Percentiles rank a stretch among this genome's conserved stretches.
Conservation (phyloP, 768 basidiomycete species). For the Brasilioporus rufonigricans region DNA sequence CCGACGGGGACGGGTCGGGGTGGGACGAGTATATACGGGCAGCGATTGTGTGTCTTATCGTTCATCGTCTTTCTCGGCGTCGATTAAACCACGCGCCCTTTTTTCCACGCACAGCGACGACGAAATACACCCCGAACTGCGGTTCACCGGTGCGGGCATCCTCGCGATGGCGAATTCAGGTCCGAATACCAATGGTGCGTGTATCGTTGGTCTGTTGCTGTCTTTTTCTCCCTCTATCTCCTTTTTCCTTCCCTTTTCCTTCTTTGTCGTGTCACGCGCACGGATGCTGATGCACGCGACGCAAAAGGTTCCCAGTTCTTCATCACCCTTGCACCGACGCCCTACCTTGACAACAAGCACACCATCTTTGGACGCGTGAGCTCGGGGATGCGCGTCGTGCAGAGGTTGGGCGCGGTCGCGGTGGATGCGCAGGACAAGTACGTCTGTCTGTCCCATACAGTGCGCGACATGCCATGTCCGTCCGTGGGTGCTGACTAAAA, state of each 20-base stretch:
- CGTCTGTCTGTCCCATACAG: not conserved
- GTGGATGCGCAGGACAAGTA: slow-evolving; percentile 81
- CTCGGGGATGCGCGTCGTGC: slow-evolving; percentile 89
- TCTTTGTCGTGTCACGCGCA: too few relatives aligned
- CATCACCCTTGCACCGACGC: slow-evolving; percentile 79
- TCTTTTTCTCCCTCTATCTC: not conserved
- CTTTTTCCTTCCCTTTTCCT: too few relatives aligned
- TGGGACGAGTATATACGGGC: slow-evolving; percentile 85
- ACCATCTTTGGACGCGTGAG: slow-evolving; percentile 90
- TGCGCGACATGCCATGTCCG: not conserved
- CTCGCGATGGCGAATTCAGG: slow-evolving; percentile 98
- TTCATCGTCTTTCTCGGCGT: too few relatives aligned
- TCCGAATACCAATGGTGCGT: slow-evolving; percentile 79
- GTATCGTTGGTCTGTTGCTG: not conserved
- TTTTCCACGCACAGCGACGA: slow-evolving; percentile 57
- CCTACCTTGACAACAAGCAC: slow-evolving; percentile 81
- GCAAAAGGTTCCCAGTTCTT: slow-evolving; percentile 95
- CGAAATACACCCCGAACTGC: slow-evolving; percentile 85
- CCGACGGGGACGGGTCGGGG: slow-evolving; percentile 95
- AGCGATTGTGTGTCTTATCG: too few relatives aligned
- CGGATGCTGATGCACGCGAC: slow-evolving; percentile 23
- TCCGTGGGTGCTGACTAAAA: not conserved
- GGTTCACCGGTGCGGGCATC: slow-evolving; percentile 95
- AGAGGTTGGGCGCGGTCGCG: too few relatives aligned
- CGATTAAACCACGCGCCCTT: too few relatives aligned